Evolutionary conservation across 139 green algal species (phyloP).

Genomic region (Tetradesmus lagerheimii): DNA sequence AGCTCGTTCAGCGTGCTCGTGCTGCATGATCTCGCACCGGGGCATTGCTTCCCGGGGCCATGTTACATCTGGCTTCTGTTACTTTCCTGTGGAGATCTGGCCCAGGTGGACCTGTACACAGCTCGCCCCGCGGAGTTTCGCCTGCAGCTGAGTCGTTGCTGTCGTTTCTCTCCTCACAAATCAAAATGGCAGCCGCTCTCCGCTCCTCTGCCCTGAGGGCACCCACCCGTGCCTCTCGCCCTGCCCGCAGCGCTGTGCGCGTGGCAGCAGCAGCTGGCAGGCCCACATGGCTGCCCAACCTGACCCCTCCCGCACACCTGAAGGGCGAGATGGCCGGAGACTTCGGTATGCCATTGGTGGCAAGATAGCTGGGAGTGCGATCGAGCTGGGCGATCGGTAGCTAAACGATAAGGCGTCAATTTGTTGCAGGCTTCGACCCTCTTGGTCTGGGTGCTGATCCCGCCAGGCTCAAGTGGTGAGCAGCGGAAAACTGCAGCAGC

Average conservation of each 20-base stretch:
- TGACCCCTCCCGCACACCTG: conserved; percentile 54
- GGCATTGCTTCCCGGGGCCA: too few relatives aligned
- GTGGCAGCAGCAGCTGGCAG: conserved; percentile 36
- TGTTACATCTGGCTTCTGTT: conserved; percentile 2
- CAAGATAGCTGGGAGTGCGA: conserved; percentile 2
- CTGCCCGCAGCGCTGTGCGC: conserved; percentile 23
- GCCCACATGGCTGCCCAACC: conserved; percentile 48
- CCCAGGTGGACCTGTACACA: background rate
- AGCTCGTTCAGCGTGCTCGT: too few relatives aligned
- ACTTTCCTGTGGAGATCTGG: background rate
- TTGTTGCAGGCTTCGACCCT: conserved; percentile 72
- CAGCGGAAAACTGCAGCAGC: background rate
- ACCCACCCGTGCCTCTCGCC: background rate
- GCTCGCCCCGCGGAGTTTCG: background rate
- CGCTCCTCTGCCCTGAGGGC: background rate
- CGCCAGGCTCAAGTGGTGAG: conserved; percentile 82
- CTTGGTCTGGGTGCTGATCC: conserved; percentile 80
- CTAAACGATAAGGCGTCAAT: background rate
- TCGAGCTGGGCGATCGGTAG: background rate
- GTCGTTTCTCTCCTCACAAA: background rate
- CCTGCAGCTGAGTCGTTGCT: conserved; percentile 2
- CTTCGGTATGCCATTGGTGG: conserved; percentile 56
- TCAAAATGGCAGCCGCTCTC: background rate
- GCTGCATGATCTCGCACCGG: too few relatives aligned
- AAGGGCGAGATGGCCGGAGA: conserved; percentile 62